Percentiles rank a stretch among this genome's conserved stretches.
These are phyloP conservation scores for Ampelocalamus luodianensis DNA, from an alignment of 176 grass and related monocot species.

Conservation along the genomic window DNA sequence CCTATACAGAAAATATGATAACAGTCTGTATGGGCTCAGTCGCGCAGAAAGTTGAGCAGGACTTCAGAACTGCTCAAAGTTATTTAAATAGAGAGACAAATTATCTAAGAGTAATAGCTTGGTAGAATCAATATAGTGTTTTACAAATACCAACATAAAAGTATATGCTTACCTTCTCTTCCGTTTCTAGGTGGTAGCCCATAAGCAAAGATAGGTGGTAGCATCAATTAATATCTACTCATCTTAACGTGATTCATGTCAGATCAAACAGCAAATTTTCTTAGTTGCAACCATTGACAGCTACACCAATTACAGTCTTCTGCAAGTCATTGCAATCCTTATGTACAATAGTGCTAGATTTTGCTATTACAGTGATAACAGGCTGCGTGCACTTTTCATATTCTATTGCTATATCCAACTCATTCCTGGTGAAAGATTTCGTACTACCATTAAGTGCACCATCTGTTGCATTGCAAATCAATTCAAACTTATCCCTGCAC, in stretches of 20 bases:
- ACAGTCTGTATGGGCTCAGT: neutral
- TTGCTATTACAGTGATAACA: neutral
- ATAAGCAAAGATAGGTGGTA: neutral
- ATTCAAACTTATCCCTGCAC: slow-evolving; percentile 25
- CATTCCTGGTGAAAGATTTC: slow-evolving; percentile 2
- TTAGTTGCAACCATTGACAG: neutral
- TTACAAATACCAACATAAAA: neutral
- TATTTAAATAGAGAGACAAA: neutral
- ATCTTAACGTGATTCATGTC: neutral
- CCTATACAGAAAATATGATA: neutral
- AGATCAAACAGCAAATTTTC: neutral
- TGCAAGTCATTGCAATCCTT: slow-evolving; percentile 15
- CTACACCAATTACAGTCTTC: neutral
- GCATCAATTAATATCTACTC: neutral
- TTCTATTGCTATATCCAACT: neutral
- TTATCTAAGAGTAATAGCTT: neutral
- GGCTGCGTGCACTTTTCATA: neutral
- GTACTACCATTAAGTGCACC: slow-evolving; percentile 1
- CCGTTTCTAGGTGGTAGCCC: neutral
- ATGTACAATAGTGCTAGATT: slow-evolving; percentile 2
- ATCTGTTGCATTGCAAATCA: slow-evolving; percentile 12
- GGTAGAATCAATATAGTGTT: neutral
- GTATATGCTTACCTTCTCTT: slow-evolving; percentile 4
- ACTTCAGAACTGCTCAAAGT: neutral
- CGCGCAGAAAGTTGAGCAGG: neutral